These are phyloP conservation scores for Eimeria sp. DNA, from an alignment of 169 alveolate species.

Conservation along the genomic window DNA sequence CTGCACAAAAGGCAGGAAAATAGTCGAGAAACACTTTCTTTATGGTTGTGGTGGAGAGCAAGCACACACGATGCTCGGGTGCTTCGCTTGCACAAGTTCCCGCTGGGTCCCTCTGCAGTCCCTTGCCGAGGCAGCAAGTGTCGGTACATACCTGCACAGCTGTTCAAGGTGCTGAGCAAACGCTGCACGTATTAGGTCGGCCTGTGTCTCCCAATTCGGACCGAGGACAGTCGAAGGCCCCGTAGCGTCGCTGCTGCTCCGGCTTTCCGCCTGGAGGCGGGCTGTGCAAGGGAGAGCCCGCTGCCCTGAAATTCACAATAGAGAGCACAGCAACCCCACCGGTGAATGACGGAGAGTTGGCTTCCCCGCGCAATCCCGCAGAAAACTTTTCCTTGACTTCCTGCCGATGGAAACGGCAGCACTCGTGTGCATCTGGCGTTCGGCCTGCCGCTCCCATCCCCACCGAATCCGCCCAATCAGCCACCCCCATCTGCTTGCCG, in stretches of 20 bases:
- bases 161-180: slow-evolving; percentile 68
- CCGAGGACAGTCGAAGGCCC: slow-evolving; percentile 26
- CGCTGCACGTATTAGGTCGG: slow-evolving; percentile 66
- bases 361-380: background rate
- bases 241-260: slow-evolving; percentile 72
- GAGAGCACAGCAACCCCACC: background rate
- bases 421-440: background rate
- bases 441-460: slow-evolving; percentile 63
- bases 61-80: background rate
- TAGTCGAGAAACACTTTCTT: background rate
- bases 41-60: background rate
- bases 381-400: slow-evolving; percentile 12
- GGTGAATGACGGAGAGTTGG: background rate
- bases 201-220: slow-evolving; percentile 75
- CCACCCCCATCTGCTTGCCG: slow-evolving; percentile 22
- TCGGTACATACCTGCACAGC: slow-evolving; percentile 63
- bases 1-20: background rate
- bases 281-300: background rate
- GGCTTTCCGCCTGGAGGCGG: slow-evolving; percentile 38
- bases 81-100: background rate
- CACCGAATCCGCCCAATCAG: slow-evolving; percentile 32
- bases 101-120: background rate
- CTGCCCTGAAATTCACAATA: background rate
- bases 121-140: background rate
- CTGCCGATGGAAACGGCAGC: slow-evolving; percentile 23